These are phyloP conservation scores for Linderniella brevidens DNA, from an alignment of 257 asterid species.

Conservation along the genomic window DNA sequence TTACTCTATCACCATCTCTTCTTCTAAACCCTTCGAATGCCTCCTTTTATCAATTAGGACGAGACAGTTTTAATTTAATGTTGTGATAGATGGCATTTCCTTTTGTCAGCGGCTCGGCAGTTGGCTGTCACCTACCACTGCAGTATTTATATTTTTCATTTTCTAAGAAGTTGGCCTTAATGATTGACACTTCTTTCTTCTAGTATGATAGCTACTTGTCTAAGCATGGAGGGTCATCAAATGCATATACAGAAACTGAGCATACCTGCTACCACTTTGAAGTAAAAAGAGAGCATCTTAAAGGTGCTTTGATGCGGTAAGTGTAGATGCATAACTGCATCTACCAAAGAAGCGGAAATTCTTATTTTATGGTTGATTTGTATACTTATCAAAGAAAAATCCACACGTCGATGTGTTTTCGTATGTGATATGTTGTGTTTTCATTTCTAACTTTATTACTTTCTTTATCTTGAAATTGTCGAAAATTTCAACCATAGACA, in stretches of 20 bases:
- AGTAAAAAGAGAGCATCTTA: constrained; percentile 78
- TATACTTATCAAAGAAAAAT: no score
- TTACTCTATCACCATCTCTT: neutral
- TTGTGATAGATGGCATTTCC: neutral
- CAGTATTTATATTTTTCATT: no score
- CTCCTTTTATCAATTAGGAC: neutral
- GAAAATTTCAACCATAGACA: no score
- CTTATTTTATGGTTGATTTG: constrained; percentile 1
- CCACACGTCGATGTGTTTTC: no score
- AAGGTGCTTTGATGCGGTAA: constrained; percentile 87
- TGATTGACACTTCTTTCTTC: constrained; percentile 30
- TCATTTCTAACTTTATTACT: no score
- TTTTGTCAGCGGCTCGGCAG: no score
- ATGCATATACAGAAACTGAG: constrained; percentile 99
- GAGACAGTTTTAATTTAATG: no score
- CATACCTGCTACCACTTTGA: constrained; percentile 96
- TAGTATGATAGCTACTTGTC: constrained; percentile 98
- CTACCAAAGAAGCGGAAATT: neutral
- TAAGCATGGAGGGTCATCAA: constrained; percentile 97
- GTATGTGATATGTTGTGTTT: no score
- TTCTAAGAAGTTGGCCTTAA: constrained; percentile 7
- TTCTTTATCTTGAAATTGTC: no score
- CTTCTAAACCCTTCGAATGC: neutral
- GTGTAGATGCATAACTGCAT: constrained; percentile 2
- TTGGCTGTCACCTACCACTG: no score